Conservation (phyloP, 305 asterid genomes). For the Fraxinus velutina region DNA sequence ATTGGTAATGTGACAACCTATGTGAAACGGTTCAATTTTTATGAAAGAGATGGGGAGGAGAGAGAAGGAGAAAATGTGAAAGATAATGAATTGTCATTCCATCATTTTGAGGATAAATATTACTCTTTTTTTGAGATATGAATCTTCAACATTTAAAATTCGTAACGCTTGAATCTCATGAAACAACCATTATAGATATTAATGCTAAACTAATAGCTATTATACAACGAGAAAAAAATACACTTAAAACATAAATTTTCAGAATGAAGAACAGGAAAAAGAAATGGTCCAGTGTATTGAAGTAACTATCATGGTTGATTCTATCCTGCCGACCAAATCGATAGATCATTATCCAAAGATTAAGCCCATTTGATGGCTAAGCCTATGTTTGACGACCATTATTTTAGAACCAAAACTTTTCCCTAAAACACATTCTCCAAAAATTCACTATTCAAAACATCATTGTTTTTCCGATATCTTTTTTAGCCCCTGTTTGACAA, state of each 20-base stretch:
- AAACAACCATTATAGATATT: not conserved
- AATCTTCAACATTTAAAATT: not conserved
- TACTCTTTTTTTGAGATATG: not conserved
- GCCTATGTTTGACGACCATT: not conserved
- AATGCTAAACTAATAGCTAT: not conserved
- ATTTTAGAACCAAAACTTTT: too few species aligned
- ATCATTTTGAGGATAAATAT: too few species aligned
- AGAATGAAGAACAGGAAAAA: not conserved
- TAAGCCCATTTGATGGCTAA: not conserved
- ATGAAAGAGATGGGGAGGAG: not conserved
- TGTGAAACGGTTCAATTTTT: too few species aligned
- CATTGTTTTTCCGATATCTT: not conserved
- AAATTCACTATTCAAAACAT: too few species aligned
- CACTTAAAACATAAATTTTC: not conserved
- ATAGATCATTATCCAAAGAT: not conserved
- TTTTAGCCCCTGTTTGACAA: not conserved
- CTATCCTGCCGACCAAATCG: not conserved
- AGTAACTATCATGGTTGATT: not conserved
- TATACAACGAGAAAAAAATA: not conserved
- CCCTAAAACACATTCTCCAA: too few species aligned
- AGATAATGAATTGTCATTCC: not conserved
- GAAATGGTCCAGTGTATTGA: not conserved
- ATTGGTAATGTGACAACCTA: too few species aligned
- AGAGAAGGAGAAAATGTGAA: too few species aligned
- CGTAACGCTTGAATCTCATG: not conserved